A percentile compares a stretch with the other conserved stretches of the same genome.
These are phyloP conservation scores for Paramecium tetraurelia DNA, from an alignment of 73 alveolate genomes.

Conservation along the genomic window DNA sequence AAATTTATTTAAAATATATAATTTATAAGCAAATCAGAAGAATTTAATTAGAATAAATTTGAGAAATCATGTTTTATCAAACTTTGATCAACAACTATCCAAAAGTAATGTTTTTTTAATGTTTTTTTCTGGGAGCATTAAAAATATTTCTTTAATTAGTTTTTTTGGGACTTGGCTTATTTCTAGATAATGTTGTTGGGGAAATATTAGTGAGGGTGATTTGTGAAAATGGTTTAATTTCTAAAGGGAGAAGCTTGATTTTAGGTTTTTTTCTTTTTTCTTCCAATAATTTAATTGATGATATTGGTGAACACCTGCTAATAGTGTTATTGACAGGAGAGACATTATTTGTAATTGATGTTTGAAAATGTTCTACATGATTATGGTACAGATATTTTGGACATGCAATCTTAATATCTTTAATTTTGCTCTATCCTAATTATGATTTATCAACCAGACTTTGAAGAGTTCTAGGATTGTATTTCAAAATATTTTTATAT, in stretches of 20 bases:
- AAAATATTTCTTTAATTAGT: not conserved
- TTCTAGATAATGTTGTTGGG: not conserved
- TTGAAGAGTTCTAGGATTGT: not conserved
- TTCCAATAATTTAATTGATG: not conserved
- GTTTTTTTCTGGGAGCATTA: not conserved
- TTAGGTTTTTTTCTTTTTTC: not conserved
- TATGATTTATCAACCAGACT: not conserved
- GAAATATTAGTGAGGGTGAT: not conserved
- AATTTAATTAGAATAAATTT: not conserved
- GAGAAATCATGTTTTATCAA: not conserved
- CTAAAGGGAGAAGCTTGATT: not conserved
- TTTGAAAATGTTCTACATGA: not conserved
- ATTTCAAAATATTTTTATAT: slow-evolving; percentile 32
- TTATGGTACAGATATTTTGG: not conserved
- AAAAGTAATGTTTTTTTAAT: not conserved
- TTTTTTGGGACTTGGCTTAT: not conserved
- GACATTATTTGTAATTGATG: not conserved
- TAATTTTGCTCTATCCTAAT: not conserved
- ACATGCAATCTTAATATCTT: not conserved
- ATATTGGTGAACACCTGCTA: not conserved
- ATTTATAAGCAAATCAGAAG: not conserved
- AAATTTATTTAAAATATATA: no score
- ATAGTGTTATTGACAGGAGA: not conserved
- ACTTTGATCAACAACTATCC: slow-evolving; percentile 1
- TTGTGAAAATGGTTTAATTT: not conserved